Evolutionary conservation across 352 stramenopile species (phyloP), one percentile per base, ranked within the genome.

Genomic region (Phytopythium cucurbitacearum): DNA sequence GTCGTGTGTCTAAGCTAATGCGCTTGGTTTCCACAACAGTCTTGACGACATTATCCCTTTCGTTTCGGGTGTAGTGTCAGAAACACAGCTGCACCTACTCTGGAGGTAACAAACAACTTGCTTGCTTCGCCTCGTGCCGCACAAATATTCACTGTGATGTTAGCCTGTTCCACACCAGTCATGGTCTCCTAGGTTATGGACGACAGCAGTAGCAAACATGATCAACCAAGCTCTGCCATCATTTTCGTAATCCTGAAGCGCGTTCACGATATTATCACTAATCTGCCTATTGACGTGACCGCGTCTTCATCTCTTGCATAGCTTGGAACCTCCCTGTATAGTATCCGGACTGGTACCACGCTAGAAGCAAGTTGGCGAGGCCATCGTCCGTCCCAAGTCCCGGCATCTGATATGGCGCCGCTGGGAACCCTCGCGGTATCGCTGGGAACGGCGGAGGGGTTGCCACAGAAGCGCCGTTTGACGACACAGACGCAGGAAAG

Each of bases 291-390:
- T 48, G 67, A 16, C 28, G 55, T 5, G 60, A 44, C 42, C 51
- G 67, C 44, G 62, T 48, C 38, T 74, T 81, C 74, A 88, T 89
- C 57, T 91, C 80, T 53, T 89, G 80, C 47, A 87, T 81, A 4
- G 78, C 79, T 67, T 90, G 77, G 56, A 84, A 91, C 42, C 81
- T 71, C 5, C 81, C 81, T 1, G 80, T 90, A 52, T 88, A 89
- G 59, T 91, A 94, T 48, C 80, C 84, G 13, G 79, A 91, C 53
- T 91, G 81, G 65, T 91, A 94, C 81, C 84, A 94, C n/a, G 84
- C 69, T 49, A 94, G 64, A 7, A 91, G 65, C 47, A 91, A 40
- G 37, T 87, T 91, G 6, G 84, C 71, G 15, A 94, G 57, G 3
- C 83, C 78, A 33, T 91, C 78, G 48, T 86, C 69, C 40, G 33